Evolutionary conservation across 192 early-diverging fungal species (phyloP).

Genomic region (Mortierella antarctica): DNA sequence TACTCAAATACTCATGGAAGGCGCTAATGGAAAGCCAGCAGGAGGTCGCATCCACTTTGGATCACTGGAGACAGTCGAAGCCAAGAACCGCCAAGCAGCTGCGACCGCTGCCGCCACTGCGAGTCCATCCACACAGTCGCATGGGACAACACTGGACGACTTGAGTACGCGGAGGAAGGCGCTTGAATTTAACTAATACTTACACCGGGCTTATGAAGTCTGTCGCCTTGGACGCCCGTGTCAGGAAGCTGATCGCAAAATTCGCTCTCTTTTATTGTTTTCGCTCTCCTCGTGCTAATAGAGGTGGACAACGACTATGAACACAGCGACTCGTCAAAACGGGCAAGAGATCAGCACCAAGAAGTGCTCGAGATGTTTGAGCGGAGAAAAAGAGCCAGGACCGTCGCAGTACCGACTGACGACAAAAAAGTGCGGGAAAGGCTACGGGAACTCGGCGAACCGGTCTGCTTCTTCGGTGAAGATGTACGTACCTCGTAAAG

Average conservation of each 20-base stretch:
- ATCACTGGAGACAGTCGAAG: slow-evolving; percentile 64
- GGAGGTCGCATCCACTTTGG: slow-evolving; percentile 70
- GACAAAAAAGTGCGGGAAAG: slow-evolving; percentile 80
- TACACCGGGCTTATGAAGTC: neutral
- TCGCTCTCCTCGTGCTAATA: slow-evolving; percentile 1
- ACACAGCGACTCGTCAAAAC: slow-evolving; percentile 55
- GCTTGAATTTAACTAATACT: neutral
- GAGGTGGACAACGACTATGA: slow-evolving; percentile 54
- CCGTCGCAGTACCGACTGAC: slow-evolving; percentile 91
- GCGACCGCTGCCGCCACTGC: slow-evolving; percentile 30
- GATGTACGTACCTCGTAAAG: slow-evolving; percentile 66
- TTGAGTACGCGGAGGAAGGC: slow-evolving; percentile 15
- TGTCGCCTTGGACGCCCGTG: too few relatives aligned
- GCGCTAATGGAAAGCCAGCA: slow-evolving; percentile 52
- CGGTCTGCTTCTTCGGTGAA: slow-evolving; percentile 95
- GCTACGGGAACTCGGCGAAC: slow-evolving; percentile 83
- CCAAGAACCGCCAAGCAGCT: slow-evolving; percentile 54
- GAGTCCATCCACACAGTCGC: neutral
- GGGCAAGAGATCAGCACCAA: slow-evolving; percentile 60
- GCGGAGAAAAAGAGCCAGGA: slow-evolving; percentile 77
- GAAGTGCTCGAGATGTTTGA: slow-evolving; percentile 78
- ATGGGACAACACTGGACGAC: slow-evolving; percentile 20
- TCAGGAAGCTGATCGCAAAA: neutral
- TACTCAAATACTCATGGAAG: slow-evolving; percentile 18
- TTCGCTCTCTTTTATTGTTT: neutral